Base-by-base conservation (phyloP, 805 yeast genomes). In the Nakazawaea populi region DNA sequence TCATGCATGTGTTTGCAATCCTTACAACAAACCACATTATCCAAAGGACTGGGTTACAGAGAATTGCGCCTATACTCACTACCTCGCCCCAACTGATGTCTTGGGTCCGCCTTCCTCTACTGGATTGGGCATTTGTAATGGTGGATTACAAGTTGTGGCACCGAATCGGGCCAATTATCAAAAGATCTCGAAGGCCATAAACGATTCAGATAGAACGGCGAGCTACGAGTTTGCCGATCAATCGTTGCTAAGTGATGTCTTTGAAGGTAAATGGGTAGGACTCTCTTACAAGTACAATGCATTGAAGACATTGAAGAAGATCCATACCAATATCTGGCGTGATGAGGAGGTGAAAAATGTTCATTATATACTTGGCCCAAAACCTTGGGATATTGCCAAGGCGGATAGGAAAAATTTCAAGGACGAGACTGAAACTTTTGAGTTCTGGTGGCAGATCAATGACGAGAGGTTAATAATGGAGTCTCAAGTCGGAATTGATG, bases 1-100 rank as follows among this genome's bases (percentile, higher is more conserved):
- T 9, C 80, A 80, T 55, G 85, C 85, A 3, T 80, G 86, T 62
- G 82, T 79, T 27, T 80, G 86, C 63, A 80, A 80, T 55, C 86
- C 86, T 4, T 68, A 73, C 62, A 59, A 70, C 24, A 71, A 74
- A 54, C 55, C 70, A 0, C 82, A 80, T 59, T 80, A 80, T 52
- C 86, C 86, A 12, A 53, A 59, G 44, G 69, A 77, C 54, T 80
- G 86, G 85, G 55, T 68, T 8, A 65, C 68, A 2, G 70, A 65
- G 48, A 79, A 80, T 59, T 80, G 86, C 56, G 73, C 76, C 3
- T 80, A 69, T 56, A 72, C 83, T 1, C 59, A 68, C 52, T 72
- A 72, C 56, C 49, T 59, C 29, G 28, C 44, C 1, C 65, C 67
- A 42, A 48, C 56, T 34, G 61, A 62, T 29, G 55, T 61, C 18